Base-by-base conservation (phyloP, 2,329 filamentous ascomycete species). In the Penicillium sp. region DNA sequence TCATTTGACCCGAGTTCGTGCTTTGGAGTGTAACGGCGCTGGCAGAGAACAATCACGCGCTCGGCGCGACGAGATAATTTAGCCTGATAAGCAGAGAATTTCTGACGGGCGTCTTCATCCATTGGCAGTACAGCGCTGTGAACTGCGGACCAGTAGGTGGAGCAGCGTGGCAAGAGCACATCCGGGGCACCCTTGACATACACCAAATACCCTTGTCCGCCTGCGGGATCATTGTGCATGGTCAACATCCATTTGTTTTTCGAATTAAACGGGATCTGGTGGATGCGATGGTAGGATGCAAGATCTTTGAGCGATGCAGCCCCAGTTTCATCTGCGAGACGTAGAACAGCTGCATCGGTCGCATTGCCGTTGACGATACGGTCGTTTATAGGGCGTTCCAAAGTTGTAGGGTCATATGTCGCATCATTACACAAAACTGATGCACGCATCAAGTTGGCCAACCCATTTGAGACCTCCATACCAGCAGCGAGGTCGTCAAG, bases 231-330 rank as follows among this genome's bases (percentile, higher is more conserved):
- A 51, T 59, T 53, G 50, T 60, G 59, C 52, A 87, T 79, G 26
- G 84, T 81, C 45, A 92, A 82, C 84, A 91, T 91, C 71, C 85
- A 91, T 69, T 92, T 92, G 74, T 91, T 91, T 75, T 90, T 90
- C 68, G 86, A 90, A 73, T 91, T 92, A 73, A 92, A 92, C 0
- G 87, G 85, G 18, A 90, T 77, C 50, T 88, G 84, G 61, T 86
- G 90, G 3, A 84, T 80, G 48, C 83, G 84, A 34, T 80, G 79
- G 84, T 86, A 90, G 55, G 79, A 20, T 2, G 56, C 78, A 10
- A 79, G 74, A 9, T 83, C 80, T 7, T 85, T 74, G 39, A 85
- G 79, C 0, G 79, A 70, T 1, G 88, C 82, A 0, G 81, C 74
- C 1, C 80, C 80, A 48, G 91, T 75, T 3, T 75, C 76, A 66